These are phyloP conservation scores for Bretziella fagacearum DNA, from an alignment of 2,329 filamentous ascomycete species.

Conservation along the genomic window DNA sequence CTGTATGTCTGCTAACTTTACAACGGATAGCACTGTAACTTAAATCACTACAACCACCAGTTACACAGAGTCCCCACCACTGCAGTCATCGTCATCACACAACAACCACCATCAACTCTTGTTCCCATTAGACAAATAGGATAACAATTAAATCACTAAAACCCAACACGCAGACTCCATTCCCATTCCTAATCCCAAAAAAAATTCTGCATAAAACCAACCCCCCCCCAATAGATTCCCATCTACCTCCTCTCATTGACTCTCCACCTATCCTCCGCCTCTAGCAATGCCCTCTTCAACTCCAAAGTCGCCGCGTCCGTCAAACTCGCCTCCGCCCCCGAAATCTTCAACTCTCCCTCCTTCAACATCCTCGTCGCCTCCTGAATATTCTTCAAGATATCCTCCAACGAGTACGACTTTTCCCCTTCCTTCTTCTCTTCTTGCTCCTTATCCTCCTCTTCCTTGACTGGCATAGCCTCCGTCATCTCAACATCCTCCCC, in stretches of 20 bases:
- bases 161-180: neutral
- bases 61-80: too few species aligned
- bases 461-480: neutral
- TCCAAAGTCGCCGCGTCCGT: conserved; percentile 2
- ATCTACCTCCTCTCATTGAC: neutral
- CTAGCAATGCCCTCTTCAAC: conserved; percentile 5
- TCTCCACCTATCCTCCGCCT: conserved; percentile 1
- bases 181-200: neutral
- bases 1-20: too few species aligned
- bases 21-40: too few species aligned
- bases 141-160: conserved; percentile 2
- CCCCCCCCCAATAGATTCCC: neutral
- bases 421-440: neutral
- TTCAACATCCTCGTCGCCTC: conserved; percentile 3
- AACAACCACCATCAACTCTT: too few species aligned
- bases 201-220: neutral
- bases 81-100: too few species aligned
- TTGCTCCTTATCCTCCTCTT: neutral
- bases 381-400: neutral
- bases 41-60: too few species aligned
- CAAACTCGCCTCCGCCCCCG: neutral
- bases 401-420: neutral
- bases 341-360: neutral
- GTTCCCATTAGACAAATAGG: neutral
- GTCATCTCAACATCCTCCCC: neutral